Evolutionary conservation across 2,329 filamentous ascomycete species (phyloP), one percentile per base, ranked within the genome.

Genomic region (Chaetomiaceae sp.): DNA sequence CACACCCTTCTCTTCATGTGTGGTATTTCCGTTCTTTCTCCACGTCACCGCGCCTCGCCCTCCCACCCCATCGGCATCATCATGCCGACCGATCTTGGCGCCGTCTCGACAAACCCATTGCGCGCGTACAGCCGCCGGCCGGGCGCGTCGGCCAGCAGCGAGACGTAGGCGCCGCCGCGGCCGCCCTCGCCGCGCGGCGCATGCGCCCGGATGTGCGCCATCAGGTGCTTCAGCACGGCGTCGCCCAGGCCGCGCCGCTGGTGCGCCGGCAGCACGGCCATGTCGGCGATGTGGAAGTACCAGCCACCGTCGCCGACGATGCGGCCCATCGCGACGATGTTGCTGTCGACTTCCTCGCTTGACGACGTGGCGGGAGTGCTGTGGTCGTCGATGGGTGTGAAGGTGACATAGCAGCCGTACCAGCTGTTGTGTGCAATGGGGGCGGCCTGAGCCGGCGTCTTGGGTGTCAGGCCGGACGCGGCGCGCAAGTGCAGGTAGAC

Each of bases 241-340:
- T 70, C 68, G 8, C 69, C 74, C 1, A 77, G 56, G 1, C 74
- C 73, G 41, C 64, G 66, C 10, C 68, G 65, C 50, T 73, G 73
- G 48, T 77, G 72, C 7, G 61, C 64, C 6, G 72, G 69, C 37
- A 72, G 61, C n/a, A 74, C 68, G 2, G 68, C 70, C 59, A 78
- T 71, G 53, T 77, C 73, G 17, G 68, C 68, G 40, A 77, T 64
- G 35, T 69, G 60, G 42, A 76, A 73, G 52, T 76, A 75, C 62
- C 73, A 72, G 6, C 68, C 69, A 6, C 73, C 73, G 50, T 77
- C 74, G 11, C 72, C 70, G 46, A 75, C 62, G 20, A 76, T 62
- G 17, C 74, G 67, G 39, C 72, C 73, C 73, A 76, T 76, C 0
- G 62, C 73, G 6, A 76, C 63, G 8, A 45, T 38, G 6, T 30